Conservation (phyloP, 345 rosid genomes). For the Lepidium sativum region DNA sequence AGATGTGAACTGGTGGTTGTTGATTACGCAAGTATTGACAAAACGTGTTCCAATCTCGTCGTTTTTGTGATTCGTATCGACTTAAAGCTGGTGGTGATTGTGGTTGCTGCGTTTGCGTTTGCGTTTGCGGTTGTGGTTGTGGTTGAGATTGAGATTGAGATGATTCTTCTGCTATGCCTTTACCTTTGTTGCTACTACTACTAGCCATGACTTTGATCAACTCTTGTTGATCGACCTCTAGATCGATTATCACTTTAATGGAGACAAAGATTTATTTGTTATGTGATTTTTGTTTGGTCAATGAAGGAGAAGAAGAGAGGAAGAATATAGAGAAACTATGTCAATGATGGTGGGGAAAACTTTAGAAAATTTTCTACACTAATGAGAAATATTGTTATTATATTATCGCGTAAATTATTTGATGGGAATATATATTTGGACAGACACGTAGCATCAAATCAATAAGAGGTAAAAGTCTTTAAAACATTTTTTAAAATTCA, state of each 20-base stretch:
- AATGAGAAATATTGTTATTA: constrained; percentile 15
- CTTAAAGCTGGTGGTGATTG: constrained; percentile 44
- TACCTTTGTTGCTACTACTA: constrained; percentile 43
- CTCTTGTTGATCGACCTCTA: not conserved
- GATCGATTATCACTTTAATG: constrained; percentile 1
- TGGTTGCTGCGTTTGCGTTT: not conserved
- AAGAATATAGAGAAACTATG: constrained; percentile 21
- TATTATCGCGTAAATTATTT: constrained; percentile 25
- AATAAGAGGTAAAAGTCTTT: not conserved
- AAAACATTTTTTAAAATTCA: too few species aligned
- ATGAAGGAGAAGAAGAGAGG: constrained; percentile 5
- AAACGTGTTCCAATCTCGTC: constrained; percentile 91
- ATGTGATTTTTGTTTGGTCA: not conserved
- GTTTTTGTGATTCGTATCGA: constrained; percentile 75
- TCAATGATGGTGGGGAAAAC: constrained; percentile 29
- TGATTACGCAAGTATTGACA: constrained; percentile 83
- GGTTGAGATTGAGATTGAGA: constrained; percentile 21
- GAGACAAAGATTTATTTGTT: not conserved
- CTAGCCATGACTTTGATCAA: constrained; percentile 26
- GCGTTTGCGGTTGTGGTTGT: constrained; percentile 13
- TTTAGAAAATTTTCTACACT: constrained; percentile 15
- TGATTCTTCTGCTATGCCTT: constrained; percentile 58
- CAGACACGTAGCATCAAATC: constrained; percentile 23
- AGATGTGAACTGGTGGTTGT: constrained; percentile 62
- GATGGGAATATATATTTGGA: constrained; percentile 21